phyloP scores from a whole-genome alignment of 225 moss, liverwort and hornwort species.

The Climacium dendroides region DNA sequence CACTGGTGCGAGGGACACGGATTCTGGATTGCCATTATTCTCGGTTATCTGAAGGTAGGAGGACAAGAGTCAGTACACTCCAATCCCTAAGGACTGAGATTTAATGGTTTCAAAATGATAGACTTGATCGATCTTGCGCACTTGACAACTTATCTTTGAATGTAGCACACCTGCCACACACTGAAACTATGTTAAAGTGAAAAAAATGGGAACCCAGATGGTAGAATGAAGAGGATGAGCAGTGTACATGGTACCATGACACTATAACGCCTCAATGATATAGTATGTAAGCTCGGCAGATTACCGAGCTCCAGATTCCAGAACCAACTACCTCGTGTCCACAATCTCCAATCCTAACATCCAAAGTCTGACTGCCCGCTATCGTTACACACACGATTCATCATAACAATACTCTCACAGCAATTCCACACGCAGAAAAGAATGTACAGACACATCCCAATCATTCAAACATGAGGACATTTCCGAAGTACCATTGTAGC shows the following conservation, averaged over 20 bases:
- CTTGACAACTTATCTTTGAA: neutral
- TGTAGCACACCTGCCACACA: neutral
- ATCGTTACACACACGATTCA: neutral
- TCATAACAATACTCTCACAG: neutral
- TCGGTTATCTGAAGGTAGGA: neutral
- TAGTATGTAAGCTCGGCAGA: neutral
- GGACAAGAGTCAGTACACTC: neutral
- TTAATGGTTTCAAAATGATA: neutral
- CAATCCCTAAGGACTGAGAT: neutral
- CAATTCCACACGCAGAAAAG: neutral
- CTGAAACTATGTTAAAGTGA: neutral
- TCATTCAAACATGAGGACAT: neutral
- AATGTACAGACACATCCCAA: neutral
- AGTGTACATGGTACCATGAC: neutral
- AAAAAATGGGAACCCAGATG: neutral
- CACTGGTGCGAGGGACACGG: neutral
- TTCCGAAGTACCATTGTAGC: neutral
- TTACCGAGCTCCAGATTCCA: neutral
- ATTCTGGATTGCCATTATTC: neutral
- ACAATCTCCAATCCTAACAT: neutral
- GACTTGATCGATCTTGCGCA: neutral
- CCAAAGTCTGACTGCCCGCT: neutral
- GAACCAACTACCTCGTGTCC: neutral
- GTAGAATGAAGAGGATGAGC: neutral
- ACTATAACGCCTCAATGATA: neutral